phyloP scores from a whole-genome alignment of 106 monocot species.

The Dioscorea alata region DNA sequence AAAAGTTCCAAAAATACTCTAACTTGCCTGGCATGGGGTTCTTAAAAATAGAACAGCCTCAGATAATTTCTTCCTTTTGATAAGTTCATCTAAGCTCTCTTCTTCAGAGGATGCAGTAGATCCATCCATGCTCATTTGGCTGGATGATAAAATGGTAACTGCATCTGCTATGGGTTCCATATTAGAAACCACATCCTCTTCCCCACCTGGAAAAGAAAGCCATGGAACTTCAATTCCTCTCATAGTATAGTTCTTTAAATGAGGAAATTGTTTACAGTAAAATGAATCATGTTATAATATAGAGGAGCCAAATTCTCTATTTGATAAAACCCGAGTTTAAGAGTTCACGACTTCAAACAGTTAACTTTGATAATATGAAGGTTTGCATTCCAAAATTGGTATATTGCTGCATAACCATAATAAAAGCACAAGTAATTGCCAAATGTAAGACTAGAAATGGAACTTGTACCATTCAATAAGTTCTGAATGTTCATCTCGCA shows the following conservation, averaged over 20 bases:
- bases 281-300: background rate
- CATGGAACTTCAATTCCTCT: background rate
- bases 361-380: too few species aligned
- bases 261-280: background rate
- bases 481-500: constrained; percentile 38
- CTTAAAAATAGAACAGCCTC: constrained; percentile 26
- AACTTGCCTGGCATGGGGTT: constrained; percentile 26
- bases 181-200: background rate
- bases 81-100: background rate
- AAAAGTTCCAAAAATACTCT: too few species aligned
- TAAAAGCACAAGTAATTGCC: background rate
- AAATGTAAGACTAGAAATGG: background rate
- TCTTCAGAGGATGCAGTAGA: constrained; percentile 2
- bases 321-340: background rate
- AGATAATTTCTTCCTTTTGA: constrained; percentile 24
- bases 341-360: background rate
- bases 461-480: constrained; percentile 18
- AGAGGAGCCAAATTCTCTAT: background rate
- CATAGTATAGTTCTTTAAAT: background rate
- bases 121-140: background rate
- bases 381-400: background rate
- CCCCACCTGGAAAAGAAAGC: constrained; percentile 1
- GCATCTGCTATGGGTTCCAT: constrained; percentile 17
- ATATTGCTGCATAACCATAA: background rate
- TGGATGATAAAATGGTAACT: constrained; percentile 12